phyloP scores from a whole-genome alignment of 768 basidiomycete species.

The Russula sp. region DNA sequence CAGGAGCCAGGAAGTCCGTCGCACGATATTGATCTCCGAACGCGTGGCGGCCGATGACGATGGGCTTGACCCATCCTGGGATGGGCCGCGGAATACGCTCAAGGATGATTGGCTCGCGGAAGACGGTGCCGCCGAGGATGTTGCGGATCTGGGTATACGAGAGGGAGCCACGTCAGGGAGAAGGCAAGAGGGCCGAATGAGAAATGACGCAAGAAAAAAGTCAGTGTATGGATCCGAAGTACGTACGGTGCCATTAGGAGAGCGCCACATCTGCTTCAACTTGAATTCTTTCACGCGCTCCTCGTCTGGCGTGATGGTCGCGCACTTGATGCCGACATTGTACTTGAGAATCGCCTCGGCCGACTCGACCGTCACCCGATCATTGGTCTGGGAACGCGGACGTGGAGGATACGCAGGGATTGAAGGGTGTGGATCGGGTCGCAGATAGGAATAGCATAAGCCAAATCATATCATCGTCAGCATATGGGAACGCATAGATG shows the following conservation, averaged over 20 bases:
- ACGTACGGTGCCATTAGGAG: constrained; percentile 89
- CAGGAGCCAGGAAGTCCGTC: constrained; percentile 89
- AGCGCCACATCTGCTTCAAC: constrained; percentile 98
- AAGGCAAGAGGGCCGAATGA: background rate
- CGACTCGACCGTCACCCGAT: constrained; percentile 88
- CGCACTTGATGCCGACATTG: constrained; percentile 98
- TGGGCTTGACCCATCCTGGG: constrained; percentile 96
- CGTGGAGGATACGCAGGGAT: background rate
- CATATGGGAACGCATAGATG: no score
- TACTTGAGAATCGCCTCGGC: constrained; percentile 93
- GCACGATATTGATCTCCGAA: constrained; percentile 98
- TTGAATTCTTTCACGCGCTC: constrained; percentile 95
- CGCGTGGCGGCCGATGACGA: constrained; percentile 67
- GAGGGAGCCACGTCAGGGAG: constrained; percentile 9
- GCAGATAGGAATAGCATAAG: background rate
- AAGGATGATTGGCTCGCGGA: constrained; percentile 97
- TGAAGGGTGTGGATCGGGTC: background rate
- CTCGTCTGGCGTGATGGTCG: constrained; percentile 98
- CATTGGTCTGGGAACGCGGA: constrained; percentile 64
- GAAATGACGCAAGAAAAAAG: no score
- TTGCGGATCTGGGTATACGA: constrained; percentile 71
- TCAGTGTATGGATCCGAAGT: background rate
- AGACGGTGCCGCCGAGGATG: constrained; percentile 96
- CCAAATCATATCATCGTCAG: background rate
- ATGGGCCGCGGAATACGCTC: constrained; percentile 86